These are phyloP conservation scores for Candida maris DNA, from an alignment of 805 yeast genomes.

Conservation along the genomic window DNA sequence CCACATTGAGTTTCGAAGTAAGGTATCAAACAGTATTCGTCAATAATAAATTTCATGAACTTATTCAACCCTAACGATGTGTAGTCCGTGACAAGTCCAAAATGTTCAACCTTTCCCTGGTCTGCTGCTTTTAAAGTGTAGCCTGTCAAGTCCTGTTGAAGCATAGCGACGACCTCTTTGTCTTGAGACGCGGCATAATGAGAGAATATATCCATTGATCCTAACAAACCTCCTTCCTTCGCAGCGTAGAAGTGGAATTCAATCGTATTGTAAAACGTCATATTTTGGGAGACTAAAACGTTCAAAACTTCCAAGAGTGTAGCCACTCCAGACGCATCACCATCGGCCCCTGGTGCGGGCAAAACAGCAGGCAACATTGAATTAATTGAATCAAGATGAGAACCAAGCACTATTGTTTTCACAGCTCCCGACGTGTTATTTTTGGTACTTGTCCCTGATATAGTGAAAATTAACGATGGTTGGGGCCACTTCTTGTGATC, in stretches of 20 bases:
- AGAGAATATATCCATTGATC: conserved; percentile 74
- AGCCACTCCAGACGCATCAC: conserved; percentile 84
- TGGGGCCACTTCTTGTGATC: conserved; percentile 18
- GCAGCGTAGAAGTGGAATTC: conserved; percentile 94
- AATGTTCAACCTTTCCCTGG: conserved; percentile 53
- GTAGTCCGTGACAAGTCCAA: conserved; percentile 80
- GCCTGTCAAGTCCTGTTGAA: conserved; percentile 96
- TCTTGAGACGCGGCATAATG: conserved; percentile 38
- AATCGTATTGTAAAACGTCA: conserved; percentile 52
- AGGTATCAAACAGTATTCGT: conserved; percentile 61
- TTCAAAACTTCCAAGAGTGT: conserved; percentile 69
- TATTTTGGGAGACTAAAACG: conserved; percentile 9
- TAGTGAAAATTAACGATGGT: conserved; percentile 16
- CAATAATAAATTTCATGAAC: conserved; percentile 59
- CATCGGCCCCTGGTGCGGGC: conserved; percentile 93
- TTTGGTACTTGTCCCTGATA: conserved; percentile 6
- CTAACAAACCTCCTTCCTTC: conserved; percentile 88
- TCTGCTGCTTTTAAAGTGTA: conserved; percentile 52
- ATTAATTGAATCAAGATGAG: conserved; percentile 83
- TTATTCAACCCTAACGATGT: conserved; percentile 52
- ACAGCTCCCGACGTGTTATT: conserved; percentile 3
- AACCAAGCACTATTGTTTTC: conserved; percentile 67
- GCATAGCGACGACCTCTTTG: conserved; percentile 69
- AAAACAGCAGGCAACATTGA: conserved; percentile 65
- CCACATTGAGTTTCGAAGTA: conserved; percentile 80